Evolutionary conservation across 2,329 filamentous ascomycete species (phyloP).

Genomic region (Fusarium denticulatum): DNA sequence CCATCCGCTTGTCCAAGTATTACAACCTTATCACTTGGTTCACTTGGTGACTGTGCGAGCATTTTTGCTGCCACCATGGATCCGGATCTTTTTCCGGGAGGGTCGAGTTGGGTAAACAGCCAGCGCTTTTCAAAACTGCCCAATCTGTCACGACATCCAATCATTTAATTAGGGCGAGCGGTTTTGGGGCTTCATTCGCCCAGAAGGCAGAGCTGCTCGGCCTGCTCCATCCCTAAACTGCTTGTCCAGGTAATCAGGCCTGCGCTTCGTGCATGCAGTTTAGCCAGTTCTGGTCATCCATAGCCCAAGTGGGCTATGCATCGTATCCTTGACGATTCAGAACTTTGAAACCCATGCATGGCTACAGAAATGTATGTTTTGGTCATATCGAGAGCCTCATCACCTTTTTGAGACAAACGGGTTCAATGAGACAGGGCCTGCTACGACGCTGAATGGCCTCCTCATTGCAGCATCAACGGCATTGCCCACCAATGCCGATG

Average conservation of each 20-base stretch:
- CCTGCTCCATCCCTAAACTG: conserved; percentile 31
- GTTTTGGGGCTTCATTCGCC: conserved; percentile 24
- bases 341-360: conserved; percentile 34
- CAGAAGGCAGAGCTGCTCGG: conserved; percentile 33
- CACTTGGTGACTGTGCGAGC: not conserved
- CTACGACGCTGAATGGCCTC: conserved; percentile 30
- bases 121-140: conserved; percentile 43
- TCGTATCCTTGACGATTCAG: conserved; percentile 25
- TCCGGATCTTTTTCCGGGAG: conserved; percentile 41
- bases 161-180: conserved; percentile 41
- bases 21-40: conserved; percentile 3
- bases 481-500: conserved; percentile 32
- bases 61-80: conserved; percentile 22
- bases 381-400: conserved; percentile 38
- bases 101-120: conserved; percentile 39
- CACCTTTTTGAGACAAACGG: conserved; percentile 31
- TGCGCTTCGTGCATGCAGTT: conserved; percentile 30
- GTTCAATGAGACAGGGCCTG: conserved; percentile 24
- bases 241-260: conserved; percentile 34
- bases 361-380: conserved; percentile 27
- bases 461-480: conserved; percentile 33
- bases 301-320: conserved; percentile 32
- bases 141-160: conserved; percentile 38
- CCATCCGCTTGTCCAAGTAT: not conserved
- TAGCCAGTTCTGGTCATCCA: conserved; percentile 35